Evolutionary conservation across 2,329 filamentous ascomycete genomes (phyloP), one percentile per base, ranked within the genome.

Genomic region (Dactylellina sp.): DNA sequence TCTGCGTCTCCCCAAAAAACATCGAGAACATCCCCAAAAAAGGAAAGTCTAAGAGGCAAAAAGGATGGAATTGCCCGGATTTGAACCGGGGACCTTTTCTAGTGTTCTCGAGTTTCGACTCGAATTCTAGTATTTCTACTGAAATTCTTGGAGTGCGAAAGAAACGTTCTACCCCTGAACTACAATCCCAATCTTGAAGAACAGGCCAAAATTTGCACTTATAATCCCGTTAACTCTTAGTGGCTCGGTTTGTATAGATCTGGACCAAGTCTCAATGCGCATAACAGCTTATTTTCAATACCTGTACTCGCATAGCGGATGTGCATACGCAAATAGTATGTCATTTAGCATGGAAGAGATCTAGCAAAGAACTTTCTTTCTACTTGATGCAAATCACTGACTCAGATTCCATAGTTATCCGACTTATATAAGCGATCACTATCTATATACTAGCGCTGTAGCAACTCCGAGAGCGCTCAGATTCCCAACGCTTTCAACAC

Each of bases 91-190:
- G 68, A 72, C 68, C 68, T 72, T 72, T 72, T 72, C 68, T 65
- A 72, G 53, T 53, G 52, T 44, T 46, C 28, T 32, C 28, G 28
- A 32, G 60, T 60, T 72, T 72, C 68, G 60, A 72, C 68, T 60
- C 66, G 55, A 64, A 64, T 24, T 16, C 24, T n/a, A n/a, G n/a
- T n/a, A n/a, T n/a, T n/a, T n/a, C 3, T 12, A 20, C n/a, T 16
- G 44, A 28, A 22, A 28, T 59, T 64, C 55, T 64, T 20, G 59
- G 59, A 72, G 68, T 72, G 68, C 68, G 68, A 72, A 72, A 65
- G 68, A 72, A 72, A 72, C 68, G 68, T 72, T 72, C 68, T 72
- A 72, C 68, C 68, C 60, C 68, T 72, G 68, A 72, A 72, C 68
- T 72, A 72, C 68, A 72, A 65, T 65, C 68, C 68, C 68, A 60